Conservation (phyloP, 352 stramenopile species). For the Globisporangium cederbergense region DNA sequence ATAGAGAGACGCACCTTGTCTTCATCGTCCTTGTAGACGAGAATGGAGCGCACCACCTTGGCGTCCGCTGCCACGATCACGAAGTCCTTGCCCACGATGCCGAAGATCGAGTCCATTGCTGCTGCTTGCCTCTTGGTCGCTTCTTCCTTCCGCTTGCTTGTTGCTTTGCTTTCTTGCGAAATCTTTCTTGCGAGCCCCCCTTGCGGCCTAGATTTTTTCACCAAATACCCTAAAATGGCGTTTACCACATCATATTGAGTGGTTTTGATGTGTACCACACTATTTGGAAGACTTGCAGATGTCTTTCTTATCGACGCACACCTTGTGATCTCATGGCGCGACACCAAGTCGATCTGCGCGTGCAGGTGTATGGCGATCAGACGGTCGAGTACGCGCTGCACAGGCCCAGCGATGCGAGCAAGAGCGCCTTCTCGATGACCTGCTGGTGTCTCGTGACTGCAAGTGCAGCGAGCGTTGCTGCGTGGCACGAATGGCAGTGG, state of each 20-base stretch:
- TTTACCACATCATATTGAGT: no score
- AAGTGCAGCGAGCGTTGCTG: slow-evolving; percentile 3
- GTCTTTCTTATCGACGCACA: not conserved
- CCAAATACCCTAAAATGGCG: no score
- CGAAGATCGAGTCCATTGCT: slow-evolving; percentile 85
- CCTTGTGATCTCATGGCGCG: not conserved
- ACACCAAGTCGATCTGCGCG: slow-evolving; percentile 40
- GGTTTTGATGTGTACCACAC: not conserved
- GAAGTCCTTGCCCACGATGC: slow-evolving; percentile 90
- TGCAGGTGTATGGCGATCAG: slow-evolving; percentile 43
- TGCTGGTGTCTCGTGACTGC: not conserved
- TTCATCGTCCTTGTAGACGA: slow-evolving; percentile 92
- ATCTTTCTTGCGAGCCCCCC: slow-evolving; percentile 6
- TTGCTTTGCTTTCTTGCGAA: slow-evolving; percentile 1
- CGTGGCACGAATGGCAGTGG: slow-evolving; percentile 22
- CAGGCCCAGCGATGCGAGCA: not conserved
- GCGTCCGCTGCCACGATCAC: slow-evolving; percentile 89
- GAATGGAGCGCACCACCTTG: slow-evolving; percentile 88
- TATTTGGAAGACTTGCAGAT: slow-evolving; percentile 3
- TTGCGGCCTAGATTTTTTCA: not conserved
- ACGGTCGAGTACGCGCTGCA: slow-evolving; percentile 57
- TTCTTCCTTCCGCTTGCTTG: not conserved
- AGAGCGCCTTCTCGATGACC: not conserved
- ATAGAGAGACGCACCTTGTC: slow-evolving; percentile 72
- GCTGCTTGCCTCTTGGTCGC: slow-evolving; percentile 11